Percentiles rank a stretch among this genome's conserved stretches.
Evolutionary conservation across 148 eudicot species (phyloP).

Genomic region (Arctostaphylos glauca): DNA sequence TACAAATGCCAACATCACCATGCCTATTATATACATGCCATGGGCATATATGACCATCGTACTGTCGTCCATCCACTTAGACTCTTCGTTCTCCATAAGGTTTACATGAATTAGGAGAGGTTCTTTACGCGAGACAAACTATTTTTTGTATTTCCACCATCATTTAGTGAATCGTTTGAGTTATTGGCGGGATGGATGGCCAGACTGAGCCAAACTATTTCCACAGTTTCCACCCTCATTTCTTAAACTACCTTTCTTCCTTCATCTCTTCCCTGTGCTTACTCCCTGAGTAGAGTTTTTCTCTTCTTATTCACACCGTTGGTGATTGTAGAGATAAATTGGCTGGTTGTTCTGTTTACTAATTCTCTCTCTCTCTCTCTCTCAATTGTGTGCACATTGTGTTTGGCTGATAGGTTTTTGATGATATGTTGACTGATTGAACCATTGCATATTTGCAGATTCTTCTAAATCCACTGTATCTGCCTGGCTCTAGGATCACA

Average conservation of each 20-base stretch:
- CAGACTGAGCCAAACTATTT: not conserved
- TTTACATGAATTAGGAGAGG: not conserved
- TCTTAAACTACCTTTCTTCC: not conserved
- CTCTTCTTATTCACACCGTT: not conserved
- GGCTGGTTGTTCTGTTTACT: not conserved
- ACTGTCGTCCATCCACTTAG: not conserved
- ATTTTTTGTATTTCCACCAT: too few relatives aligned
- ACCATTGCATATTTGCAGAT: slow-evolving; percentile 43
- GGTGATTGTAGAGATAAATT: not conserved
- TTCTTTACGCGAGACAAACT: not conserved
- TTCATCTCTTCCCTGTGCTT: not conserved
- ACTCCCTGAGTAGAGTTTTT: not conserved
- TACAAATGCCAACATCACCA: not conserved
- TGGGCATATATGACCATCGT: not conserved
- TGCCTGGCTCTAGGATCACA: slow-evolving; percentile 86
- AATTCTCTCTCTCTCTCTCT: slow-evolving; percentile 1
- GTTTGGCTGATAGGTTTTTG: not conserved
- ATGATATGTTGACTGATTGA: slow-evolving; percentile 1
- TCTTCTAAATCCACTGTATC: slow-evolving; percentile 86
- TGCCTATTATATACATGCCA: not conserved
- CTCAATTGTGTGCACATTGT: not conserved
- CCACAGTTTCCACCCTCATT: not conserved
- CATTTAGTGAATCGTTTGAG: not conserved
- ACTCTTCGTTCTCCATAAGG: not conserved
- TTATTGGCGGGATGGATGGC: not conserved